Evolutionary conservation across 2,329 filamentous ascomycete species (phyloP).

Genomic region (Simplicillium sp.): DNA sequence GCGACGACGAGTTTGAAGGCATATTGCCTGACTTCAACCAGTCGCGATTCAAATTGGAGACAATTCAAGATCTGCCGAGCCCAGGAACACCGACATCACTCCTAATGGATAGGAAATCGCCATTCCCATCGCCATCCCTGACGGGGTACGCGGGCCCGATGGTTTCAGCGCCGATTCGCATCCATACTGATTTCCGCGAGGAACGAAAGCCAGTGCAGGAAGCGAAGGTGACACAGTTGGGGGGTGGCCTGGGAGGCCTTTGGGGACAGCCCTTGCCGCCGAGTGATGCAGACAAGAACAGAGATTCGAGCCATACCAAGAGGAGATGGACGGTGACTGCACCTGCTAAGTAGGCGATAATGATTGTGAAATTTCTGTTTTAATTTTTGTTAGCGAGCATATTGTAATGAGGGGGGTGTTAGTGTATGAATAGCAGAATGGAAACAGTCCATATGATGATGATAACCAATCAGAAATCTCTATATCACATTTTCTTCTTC

Average conservation of each 20-base stretch:
- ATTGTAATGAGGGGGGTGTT: too few relatives aligned
- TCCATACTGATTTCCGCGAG: constrained; percentile 20
- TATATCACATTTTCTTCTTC: too few relatives aligned
- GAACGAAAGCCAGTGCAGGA: constrained; percentile 20
- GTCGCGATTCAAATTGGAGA: constrained; percentile 17
- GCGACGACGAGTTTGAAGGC: constrained; percentile 40
- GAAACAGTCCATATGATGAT: background rate
- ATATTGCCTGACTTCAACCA: constrained; percentile 44
- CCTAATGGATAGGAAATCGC: background rate
- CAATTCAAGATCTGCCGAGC: background rate
- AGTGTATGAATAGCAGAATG: too few relatives aligned
- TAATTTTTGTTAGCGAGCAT: too few relatives aligned
- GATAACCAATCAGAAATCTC: background rate
- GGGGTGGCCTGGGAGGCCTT: constrained; percentile 28
- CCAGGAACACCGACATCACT: constrained; percentile 6
- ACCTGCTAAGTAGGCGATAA: constrained; percentile 10
- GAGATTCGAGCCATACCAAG: constrained; percentile 37
- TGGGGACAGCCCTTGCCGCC: constrained; percentile 34
- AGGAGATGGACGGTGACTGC: constrained; percentile 49
- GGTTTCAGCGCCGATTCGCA: constrained; percentile 24
- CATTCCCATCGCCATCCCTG: constrained; percentile 6
- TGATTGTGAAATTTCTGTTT: background rate
- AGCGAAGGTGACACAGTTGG: constrained; percentile 23
- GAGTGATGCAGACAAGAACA: constrained; percentile 33
- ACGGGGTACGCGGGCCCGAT: constrained; percentile 3